Conservation (phyloP, 1,284 basidiomycete genomes). For the Phaffia rhodozyma region DNA sequence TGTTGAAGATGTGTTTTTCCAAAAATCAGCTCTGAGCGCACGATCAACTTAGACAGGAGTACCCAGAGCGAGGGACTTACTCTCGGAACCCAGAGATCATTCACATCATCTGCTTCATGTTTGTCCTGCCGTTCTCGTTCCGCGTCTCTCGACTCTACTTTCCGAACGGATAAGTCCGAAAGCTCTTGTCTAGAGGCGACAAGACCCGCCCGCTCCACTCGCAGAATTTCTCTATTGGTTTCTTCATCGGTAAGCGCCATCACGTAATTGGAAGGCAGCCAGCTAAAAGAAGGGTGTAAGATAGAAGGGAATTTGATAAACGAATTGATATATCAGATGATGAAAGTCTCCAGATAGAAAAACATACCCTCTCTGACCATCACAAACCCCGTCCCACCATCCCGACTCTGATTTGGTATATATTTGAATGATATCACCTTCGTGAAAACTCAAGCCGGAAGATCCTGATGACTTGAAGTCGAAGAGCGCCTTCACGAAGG, state of each 20-base stretch:
- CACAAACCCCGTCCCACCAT: constrained; percentile 96
- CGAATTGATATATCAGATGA: not conserved
- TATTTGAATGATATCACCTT: constrained; percentile 87
- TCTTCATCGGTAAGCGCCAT: constrained; percentile 11
- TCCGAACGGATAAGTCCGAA: not conserved
- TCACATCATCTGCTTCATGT: constrained; percentile 21
- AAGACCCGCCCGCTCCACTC: not conserved
- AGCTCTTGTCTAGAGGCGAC: not conserved
- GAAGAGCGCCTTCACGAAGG: constrained; percentile 86
- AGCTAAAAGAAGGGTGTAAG: constrained; percentile 8
- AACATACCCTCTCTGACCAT: constrained; percentile 53
- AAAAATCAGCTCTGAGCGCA: not conserved
- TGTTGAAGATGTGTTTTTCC: not conserved
- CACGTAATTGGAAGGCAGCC: constrained; percentile 18
- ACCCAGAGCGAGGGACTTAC: not conserved
- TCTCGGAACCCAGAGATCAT: constrained; percentile 37
- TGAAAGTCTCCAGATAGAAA: not conserved
- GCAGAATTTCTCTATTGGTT: constrained; percentile 11
- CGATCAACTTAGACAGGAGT: not conserved
- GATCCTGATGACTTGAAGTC: constrained; percentile 80
- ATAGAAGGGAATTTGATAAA: not conserved
- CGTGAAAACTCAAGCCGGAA: constrained; percentile 75
- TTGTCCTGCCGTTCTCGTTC: constrained; percentile 24
- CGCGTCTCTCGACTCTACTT: constrained; percentile 4
- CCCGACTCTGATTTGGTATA: constrained; percentile 80